Evolutionary conservation across 345 rosid genomes (phyloP), one percentile per base, ranked within the genome.

Genomic region (Eucalyptus virginea): DNA sequence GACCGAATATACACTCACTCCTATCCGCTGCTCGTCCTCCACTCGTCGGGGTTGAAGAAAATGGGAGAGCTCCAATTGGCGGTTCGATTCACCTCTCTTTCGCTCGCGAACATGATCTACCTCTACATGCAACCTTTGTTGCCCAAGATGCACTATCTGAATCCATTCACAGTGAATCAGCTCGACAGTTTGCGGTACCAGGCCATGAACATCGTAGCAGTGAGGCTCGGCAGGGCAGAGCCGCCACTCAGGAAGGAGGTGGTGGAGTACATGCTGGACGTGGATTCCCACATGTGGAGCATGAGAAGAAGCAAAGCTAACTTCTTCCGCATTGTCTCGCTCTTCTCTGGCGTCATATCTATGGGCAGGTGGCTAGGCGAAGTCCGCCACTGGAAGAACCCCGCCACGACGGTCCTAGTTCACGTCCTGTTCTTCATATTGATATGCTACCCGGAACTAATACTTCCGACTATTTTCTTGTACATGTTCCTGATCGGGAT

Each of bases 251-350:
- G 96, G 91, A 97, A 95, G 92, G 99, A 97, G 91, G 98, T 94
- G 9, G 97, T 97, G 15, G 99, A 96, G 94, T 97, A 95, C 86
- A 95, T 96, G 99, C 93, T 97, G n/a, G 99, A 97, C 83, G 99
- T 96, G 88, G 99, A 96, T 90, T 96, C 99, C 17, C 98, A 97
- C 89, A 95, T 95, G 96, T 97, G 99, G 99, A 97, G 99, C 91
- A 94, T 96, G 98, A 92, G 98, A 89, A 94, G 98, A 89, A 96
- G 98, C 92, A 95, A 96, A 93, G 99, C 98, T 48, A 95, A 97
- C 92, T 97, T 97, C 94, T 97, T 97, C 91, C 92, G 99, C 77
- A 94, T 97, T 86, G 97, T 96, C 54, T 95, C 97, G 11, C 89
- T 96, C 42, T 93, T 97, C 90, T 95, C 98, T 8, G 95, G 97